Conservation (phyloP, 2,329 filamentous ascomycete genomes). For the Fusarium oxysporum region DNA sequence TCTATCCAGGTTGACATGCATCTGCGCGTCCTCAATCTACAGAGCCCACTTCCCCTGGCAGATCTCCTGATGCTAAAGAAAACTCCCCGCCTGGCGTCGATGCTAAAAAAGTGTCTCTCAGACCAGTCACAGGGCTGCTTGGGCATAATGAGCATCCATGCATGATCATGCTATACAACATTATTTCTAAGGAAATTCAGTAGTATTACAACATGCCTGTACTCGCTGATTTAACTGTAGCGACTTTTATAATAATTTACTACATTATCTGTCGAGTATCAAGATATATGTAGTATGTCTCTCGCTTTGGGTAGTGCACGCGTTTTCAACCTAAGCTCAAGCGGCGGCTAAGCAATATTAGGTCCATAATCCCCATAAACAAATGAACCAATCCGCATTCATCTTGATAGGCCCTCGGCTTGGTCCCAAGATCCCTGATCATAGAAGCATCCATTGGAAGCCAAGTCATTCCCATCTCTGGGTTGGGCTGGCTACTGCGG, state of each 20-base stretch:
- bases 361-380: conserved; percentile 32
- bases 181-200: background rate
- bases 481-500: background rate
- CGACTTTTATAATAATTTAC: background rate
- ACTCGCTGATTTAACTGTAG: background rate
- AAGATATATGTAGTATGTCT: background rate
- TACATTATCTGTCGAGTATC: background rate
- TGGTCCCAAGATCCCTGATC: conserved; percentile 25
- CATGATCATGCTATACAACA: background rate
- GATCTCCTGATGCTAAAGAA: conserved; percentile 17
- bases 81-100: conserved; percentile 13
- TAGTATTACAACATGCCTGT: background rate
- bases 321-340: conserved; percentile 6
- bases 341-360: conserved; percentile 39
- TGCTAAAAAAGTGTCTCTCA: conserved; percentile 4
- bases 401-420: conserved; percentile 28
- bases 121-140: conserved; percentile 14
- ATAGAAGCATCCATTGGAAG: conserved; percentile 27
- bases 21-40: conserved; percentile 35
- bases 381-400: conserved; percentile 35
- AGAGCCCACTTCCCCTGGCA: conserved; percentile 37
- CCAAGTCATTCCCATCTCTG: conserved; percentile 26
- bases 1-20: conserved; percentile 19
- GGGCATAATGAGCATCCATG: background rate
- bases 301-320: background rate